These are phyloP conservation scores for Pilaira anomala DNA, from an alignment of 192 early-diverging fungal species.

Conservation along the genomic window DNA sequence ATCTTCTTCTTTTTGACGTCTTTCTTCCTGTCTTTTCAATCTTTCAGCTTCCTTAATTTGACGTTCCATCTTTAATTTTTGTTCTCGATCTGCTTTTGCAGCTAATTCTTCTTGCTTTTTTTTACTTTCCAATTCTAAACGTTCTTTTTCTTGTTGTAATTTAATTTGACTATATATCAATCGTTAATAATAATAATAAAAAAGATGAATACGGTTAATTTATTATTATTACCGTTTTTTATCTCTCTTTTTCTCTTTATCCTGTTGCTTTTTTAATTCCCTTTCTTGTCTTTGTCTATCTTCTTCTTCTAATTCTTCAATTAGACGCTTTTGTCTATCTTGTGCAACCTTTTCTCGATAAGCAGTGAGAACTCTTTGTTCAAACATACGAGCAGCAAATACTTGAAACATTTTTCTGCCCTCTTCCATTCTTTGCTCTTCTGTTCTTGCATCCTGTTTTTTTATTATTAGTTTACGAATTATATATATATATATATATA, in stretches of 20 bases:
- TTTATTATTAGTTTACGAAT: background rate
- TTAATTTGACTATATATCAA: slow-evolving; percentile 53
- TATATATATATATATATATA: too few species aligned
- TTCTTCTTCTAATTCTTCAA: slow-evolving; percentile 88
- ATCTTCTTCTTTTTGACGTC: slow-evolving; percentile 12
- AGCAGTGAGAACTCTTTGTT: slow-evolving; percentile 89
- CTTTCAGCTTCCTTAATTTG: slow-evolving; percentile 48
- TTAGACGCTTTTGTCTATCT: slow-evolving; percentile 81
- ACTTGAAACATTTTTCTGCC: slow-evolving; percentile 92
- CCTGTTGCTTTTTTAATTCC: slow-evolving; percentile 51
- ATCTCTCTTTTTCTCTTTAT: slow-evolving; percentile 72
- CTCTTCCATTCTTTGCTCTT: slow-evolving; percentile 90
- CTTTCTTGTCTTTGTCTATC: slow-evolving; percentile 59
- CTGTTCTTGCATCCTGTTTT: slow-evolving; percentile 66
- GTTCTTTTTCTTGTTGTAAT: slow-evolving; percentile 62
- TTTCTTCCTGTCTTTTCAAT: slow-evolving; percentile 17
- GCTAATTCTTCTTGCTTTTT: slow-evolving; percentile 5
- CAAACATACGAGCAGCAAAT: slow-evolving; percentile 96
- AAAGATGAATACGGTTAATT: background rate
- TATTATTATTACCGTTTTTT: slow-evolving; percentile 62
- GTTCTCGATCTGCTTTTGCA: background rate
- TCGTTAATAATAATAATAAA: background rate
- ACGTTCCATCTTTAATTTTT: slow-evolving; percentile 2
- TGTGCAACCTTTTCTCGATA: slow-evolving; percentile 94
- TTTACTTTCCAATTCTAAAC: slow-evolving; percentile 8